A percentile compares a stretch with the other conserved stretches of the same genome.
Evolutionary conservation across 2,329 filamentous ascomycete genomes (phyloP).

Genomic region (Nothophoma quercina): DNA sequence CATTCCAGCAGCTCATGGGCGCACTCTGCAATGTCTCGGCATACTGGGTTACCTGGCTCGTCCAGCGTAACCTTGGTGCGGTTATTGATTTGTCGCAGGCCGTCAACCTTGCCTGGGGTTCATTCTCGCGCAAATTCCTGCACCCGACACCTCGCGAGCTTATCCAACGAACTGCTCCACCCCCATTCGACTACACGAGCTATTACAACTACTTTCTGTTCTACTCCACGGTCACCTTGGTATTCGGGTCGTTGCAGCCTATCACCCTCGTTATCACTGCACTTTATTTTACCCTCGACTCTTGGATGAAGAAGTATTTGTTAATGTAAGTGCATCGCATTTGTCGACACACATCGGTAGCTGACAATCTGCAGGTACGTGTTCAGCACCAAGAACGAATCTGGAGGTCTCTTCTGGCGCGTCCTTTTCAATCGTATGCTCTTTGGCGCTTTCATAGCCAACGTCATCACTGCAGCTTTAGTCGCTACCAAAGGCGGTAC

Average conservation of each 20-base stretch:
- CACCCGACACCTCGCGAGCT: constrained; percentile 88
- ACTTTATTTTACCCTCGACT: constrained; percentile 87
- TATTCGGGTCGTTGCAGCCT: constrained; percentile 85
- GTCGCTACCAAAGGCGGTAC: constrained; percentile 70
- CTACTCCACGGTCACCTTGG: constrained; percentile 88
- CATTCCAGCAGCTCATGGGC: constrained; percentile 71
- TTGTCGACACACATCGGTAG: not conserved
- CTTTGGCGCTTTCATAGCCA: constrained; percentile 79
- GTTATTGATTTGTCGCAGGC: constrained; percentile 93
- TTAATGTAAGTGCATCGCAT: constrained; percentile 66
- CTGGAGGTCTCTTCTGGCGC: constrained; percentile 91
- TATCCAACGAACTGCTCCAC: constrained; percentile 92
- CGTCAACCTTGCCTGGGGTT: constrained; percentile 83
- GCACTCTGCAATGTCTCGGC: constrained; percentile 82
- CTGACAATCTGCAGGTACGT: constrained; percentile 64
- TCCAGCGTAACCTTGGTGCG: constrained; percentile 91
- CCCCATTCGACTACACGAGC: constrained; percentile 90
- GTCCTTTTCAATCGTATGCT: constrained; percentile 91
- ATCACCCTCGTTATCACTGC: constrained; percentile 85
- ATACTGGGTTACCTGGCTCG: constrained; percentile 80
- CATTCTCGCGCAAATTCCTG: constrained; percentile 82
- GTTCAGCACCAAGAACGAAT: constrained; percentile 96
- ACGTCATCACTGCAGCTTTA: constrained; percentile 78
- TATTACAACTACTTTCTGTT: constrained; percentile 99
- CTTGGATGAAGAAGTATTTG: constrained; percentile 92